Base-by-base conservation (phyloP, 345 rosid genomes). In the Laguncularia racemosa region DNA sequence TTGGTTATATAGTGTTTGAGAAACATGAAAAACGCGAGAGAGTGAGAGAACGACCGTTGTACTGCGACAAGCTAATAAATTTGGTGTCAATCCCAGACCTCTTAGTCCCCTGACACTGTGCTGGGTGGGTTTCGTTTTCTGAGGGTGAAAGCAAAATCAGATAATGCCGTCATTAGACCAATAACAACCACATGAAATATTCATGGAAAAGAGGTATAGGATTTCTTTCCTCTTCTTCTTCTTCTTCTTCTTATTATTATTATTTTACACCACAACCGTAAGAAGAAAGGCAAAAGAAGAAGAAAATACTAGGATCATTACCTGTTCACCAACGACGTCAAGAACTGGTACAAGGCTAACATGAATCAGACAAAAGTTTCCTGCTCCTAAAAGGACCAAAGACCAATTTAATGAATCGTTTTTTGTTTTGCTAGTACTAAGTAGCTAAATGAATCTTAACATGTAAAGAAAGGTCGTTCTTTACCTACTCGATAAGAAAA, bases 71-170 rank as follows among this genome's bases (percentile, higher is more conserved):
- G 92, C 99, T 69, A 93, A 76, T 55, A 93, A 82, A 58, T 87
- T 67, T 15, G 99, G 99, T 18, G 81, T 73, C 87, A 93, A 70
- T 53, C 99, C 99, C 59, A 85, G 84, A 57, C 90, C 95, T 76
- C 92, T 78, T 13, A 93, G 75, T 58, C 83, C 88, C 26, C 86
- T 72, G 67, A 93, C 97, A 58, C 99, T 89, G 53, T 89, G 99
- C 70, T 93, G 99, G 13, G 99, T 93, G 50, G 99, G 99, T 73
- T 93, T 93, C 65, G 99, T 93, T 85, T 93, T 93, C 97, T 93
- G 78, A 17, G 16, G 66, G 26, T 53, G 5, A 48, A 62, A 16
- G 26, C 45, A 16, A 52, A 28, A 52, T 10, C 28, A 23, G 28
- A n/a, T 23, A 3, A 1, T 23, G 28, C 28, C 28, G 6, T 26